Evolutionary conservation across 441 rosid genomes (phyloP), one percentile per base, ranked within the genome.

Genomic region (Populus trichocarpa): DNA sequence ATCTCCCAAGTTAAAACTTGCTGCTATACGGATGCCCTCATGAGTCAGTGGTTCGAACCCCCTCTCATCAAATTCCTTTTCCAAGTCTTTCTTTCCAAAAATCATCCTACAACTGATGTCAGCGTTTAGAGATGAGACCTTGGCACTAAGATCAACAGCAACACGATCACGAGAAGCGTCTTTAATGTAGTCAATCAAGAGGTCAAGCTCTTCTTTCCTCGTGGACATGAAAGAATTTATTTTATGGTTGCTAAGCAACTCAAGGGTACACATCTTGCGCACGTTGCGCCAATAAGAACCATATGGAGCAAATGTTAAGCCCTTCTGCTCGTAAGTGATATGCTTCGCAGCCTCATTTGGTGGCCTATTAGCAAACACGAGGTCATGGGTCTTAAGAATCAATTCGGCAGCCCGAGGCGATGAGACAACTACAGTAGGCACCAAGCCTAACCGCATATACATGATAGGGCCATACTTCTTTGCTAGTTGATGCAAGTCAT

Each of bases 41-140:
- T 82, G 84, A 16, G 81, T 77, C 69, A 84, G 74, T 14, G 77
- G 77, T 46, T 72, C 79, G 76, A 87, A 86, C 23, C 90, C 88
- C 46, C 74, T 84, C 79, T 83, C 86, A 33, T 83, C 77, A 8
- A 79, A 50, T 26, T 84, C 89, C 23, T 78, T 71, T 14, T 82
- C 84, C 69, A 3, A 4, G 59, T 82, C 86, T 68, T 85, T 88
- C 83, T 87, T 87, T 59, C 90, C 88, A 10, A 89, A 75, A 18
- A 89, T 78, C 92, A 89, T 89, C 68, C 83, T 73, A 26, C 92
- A 85, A 23, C 80, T 79, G 80, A 89, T 83, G 63, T 82, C 79
- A 0, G 84, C 70, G n/a, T 36, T 82, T 5, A 87, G 81, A 12
- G 83, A 61, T 0, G 80, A 74, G 2, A 87, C 71, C 77, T 78